Evolutionary conservation across 768 basidiomycete genomes (phyloP), one percentile per base, ranked within the genome.

Genomic region (Lepiota venenata): DNA sequence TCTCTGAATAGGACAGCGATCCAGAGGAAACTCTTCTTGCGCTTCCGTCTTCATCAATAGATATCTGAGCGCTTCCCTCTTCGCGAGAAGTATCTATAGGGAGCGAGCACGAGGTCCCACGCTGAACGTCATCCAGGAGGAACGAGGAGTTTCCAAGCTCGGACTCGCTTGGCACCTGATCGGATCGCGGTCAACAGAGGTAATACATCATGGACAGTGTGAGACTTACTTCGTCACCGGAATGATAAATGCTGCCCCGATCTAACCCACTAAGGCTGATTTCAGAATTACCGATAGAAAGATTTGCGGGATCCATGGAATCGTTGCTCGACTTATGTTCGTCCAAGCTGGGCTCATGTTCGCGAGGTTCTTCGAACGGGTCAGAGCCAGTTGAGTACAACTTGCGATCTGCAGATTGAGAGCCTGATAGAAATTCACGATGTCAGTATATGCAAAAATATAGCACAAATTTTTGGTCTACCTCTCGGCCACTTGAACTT

Each of bases 271-370:
- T 55, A 9, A 69, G 45, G 46, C 68, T 68, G 16, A 65, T 59
- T 50, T 69, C 65, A 4, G 67, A 66, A 52, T 65, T 64, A 11
- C 60, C 64, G 32, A 69, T 61, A 5, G 69, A 72, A 35, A 66
- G 49, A 51, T 69, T 68, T 14, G 57, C 55, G 16, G 64, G 59
- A 29, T 68, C 63, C 50, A 62, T 59, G 18, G 65, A 66, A n/a
- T 62, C 63, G n/a, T 66, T 63, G 29, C 54, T 61, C 5, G 57
- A 47, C 44, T 59, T 58, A 20, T 59, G 57, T 14, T 53, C 56
- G 15, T 62, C 47, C 12, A 63, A 44, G n/a, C 7, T 64, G 61
- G 4, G 59, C 59, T 72, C 69, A 36, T 66, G 65, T 37, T 63
- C 42, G 21, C 47, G 62, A 22, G 58, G 58, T 20, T 41, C 53